Conservation (phyloP, 1,139 yeast genomes). For the Pneumocystis canis region DNA sequence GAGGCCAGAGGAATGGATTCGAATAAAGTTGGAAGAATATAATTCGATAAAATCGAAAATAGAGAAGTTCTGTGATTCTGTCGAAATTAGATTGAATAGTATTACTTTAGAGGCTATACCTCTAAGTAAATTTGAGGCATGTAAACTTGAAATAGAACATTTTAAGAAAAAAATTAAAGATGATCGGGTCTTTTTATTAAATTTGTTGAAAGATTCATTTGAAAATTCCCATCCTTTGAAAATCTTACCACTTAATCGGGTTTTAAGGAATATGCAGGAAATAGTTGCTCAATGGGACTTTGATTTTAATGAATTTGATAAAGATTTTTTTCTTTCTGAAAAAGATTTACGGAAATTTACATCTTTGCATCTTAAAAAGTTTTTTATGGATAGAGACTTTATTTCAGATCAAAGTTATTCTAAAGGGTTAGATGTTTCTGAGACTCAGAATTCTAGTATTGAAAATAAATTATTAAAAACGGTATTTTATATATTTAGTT, state of each 20-base stretch:
- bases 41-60: constrained; percentile 41
- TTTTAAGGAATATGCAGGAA: constrained; percentile 61
- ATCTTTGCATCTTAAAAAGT: constrained; percentile 67
- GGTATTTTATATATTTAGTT: background rate
- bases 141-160: constrained; percentile 43
- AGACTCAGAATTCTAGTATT: background rate
- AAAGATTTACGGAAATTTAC: constrained; percentile 86
- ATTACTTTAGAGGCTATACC: constrained; percentile 66
- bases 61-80: constrained; percentile 52
- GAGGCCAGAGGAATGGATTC: constrained; percentile 58
- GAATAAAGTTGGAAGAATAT: constrained; percentile 51
- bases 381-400: constrained; percentile 37
- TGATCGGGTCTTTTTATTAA: constrained; percentile 37
- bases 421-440: background rate
- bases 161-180: constrained; percentile 39
- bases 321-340: constrained; percentile 70
- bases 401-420: background rate
- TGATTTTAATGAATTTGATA: constrained; percentile 73
- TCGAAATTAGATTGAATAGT: constrained; percentile 53
- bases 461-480: background rate
- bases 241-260: constrained; percentile 53
- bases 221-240: constrained; percentile 45
- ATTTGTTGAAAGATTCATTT: constrained; percentile 40
- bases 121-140: constrained; percentile 52
- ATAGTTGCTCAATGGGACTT: constrained; percentile 77